Conservation (phyloP, 371 early-diverging fungal genomes). For the Rhizopus delemar region DNA sequence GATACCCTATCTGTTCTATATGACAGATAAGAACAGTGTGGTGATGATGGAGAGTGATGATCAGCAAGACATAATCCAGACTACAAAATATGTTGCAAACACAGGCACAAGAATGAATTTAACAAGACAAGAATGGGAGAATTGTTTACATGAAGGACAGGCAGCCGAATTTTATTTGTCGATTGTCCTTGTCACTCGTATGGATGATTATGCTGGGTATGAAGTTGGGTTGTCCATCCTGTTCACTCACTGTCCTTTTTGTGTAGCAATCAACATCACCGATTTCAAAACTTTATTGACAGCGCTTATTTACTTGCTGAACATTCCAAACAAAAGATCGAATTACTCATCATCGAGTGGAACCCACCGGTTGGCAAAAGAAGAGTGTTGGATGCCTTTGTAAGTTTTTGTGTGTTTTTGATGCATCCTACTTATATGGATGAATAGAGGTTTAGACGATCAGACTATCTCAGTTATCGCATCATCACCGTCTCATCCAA, state of each 20-base stretch:
- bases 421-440: neutral
- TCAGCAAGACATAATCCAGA: neutral
- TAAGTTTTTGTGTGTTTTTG: conserved; percentile 16
- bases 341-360: conserved; percentile 49
- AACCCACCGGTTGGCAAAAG: conserved; percentile 43
- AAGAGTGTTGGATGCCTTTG: conserved; percentile 41
- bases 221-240: neutral
- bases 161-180: conserved; percentile 35
- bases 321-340: conserved; percentile 42
- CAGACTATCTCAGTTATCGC: conserved; percentile 40
- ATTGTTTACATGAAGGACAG: conserved; percentile 31
- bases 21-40: too few relatives aligned
- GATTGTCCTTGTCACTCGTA: conserved; percentile 49
- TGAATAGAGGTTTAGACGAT: conserved; percentile 44
- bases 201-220: conserved; percentile 54
- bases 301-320: conserved; percentile 44
- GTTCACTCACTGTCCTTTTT: neutral
- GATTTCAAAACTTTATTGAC: conserved; percentile 49
- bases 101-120: conserved; percentile 16
- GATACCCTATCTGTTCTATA: too few relatives aligned
- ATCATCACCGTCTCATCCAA: conserved; percentile 42
- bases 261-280: conserved; percentile 43
- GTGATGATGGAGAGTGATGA: too few relatives aligned
- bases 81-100: conserved; percentile 16
- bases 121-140: conserved; percentile 31